Base-by-base conservation (phyloP, 495 filamentous ascomycete species). In the Podospora bellae-mahoneyi region DNA sequence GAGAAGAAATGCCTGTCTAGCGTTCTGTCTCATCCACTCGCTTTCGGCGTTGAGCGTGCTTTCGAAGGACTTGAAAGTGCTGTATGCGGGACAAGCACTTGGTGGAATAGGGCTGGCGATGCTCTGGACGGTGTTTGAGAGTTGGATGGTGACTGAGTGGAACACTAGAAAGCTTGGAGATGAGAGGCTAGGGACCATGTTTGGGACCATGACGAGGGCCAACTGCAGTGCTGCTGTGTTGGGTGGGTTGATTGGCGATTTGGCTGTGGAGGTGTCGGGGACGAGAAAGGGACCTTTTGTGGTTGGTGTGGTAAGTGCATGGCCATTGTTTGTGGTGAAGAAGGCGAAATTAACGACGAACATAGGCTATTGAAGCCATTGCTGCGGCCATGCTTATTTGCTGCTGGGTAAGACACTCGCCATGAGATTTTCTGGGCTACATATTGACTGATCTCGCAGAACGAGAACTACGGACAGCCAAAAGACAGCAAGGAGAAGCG, bases 181-280 rank as follows among this genome's bases (percentile, higher is more conserved):
- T 58, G 55, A 58, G 55, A 58, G 55, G n/a, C 23, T 58, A 20
- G 55, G 55, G 55, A 58, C 55, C 55, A 58, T 58, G 55, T 58
- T 58, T 58, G 55, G 55, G 55, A 58, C 23, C 23, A 58, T 58
- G 55, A 26, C 23, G 2, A 19, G 19, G 55, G 55, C 55, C 5
- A 58, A 58, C 55, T 58, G 55, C 55, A 58, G 55, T 13, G 55
- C 55, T 4, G 55, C 55, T 58, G 55, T 58, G 55, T 9, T 58
- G 55, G 55, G 55, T 5, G 55, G 55, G 55, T 7, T 58, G n/a
- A 20, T 58, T 20, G 55, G 55, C n/a, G 55, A 58, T 26, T 58
- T 58, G n/a, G 55, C 23, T 23, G 55, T 58, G 16, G n/a, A 26
- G 55, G 23, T 26, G 18, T 58, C 23, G 0, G 23, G 23, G 55